Evolutionary conservation across 768 basidiomycete species (phyloP).

Genomic region (Cyclocybe aegerita): DNA sequence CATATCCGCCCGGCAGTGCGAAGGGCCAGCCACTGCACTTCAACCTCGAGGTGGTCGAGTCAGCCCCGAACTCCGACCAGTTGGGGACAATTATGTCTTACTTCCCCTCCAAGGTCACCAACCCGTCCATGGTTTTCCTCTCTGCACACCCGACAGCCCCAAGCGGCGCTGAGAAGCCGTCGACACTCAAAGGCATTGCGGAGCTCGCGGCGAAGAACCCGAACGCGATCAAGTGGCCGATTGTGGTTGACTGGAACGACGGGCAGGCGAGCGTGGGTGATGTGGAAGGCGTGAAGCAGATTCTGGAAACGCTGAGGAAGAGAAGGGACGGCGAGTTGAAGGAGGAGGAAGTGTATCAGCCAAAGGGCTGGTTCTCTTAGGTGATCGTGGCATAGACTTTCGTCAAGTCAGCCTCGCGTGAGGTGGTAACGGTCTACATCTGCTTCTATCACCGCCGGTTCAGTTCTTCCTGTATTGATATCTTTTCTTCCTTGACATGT

Average conservation of each 20-base stretch:
- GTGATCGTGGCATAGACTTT: too few species aligned
- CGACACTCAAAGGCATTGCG: conserved; percentile 42
- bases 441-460: too few species aligned
- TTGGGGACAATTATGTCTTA: conserved; percentile 66
- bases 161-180: conserved; percentile 35
- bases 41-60: conserved; percentile 71
- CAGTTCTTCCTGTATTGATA: too few species aligned
- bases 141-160: conserved; percentile 60
- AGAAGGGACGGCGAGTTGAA: conserved; percentile 63
- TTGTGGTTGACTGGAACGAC: conserved; percentile 76
- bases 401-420: too few species aligned
- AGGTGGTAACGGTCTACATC: too few species aligned
- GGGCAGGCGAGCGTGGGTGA: conserved; percentile 68
- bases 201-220: conserved; percentile 56
- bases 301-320: conserved; percentile 65
- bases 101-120: conserved; percentile 38
- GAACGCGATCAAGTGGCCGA: conserved; percentile 70
- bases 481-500: too few species aligned
- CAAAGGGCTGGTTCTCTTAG: conserved; percentile 58
- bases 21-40: conserved; percentile 58
- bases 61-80: conserved; percentile 66
- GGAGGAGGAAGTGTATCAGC: conserved; percentile 43
- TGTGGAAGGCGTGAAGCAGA: conserved; percentile 63
- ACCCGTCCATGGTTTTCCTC: conserved; percentile 47
- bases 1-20: conserved; percentile 57